These are phyloP conservation scores for Mortierella alpina DNA, from an alignment of 192 early-diverging fungal species.

Conservation along the genomic window DNA sequence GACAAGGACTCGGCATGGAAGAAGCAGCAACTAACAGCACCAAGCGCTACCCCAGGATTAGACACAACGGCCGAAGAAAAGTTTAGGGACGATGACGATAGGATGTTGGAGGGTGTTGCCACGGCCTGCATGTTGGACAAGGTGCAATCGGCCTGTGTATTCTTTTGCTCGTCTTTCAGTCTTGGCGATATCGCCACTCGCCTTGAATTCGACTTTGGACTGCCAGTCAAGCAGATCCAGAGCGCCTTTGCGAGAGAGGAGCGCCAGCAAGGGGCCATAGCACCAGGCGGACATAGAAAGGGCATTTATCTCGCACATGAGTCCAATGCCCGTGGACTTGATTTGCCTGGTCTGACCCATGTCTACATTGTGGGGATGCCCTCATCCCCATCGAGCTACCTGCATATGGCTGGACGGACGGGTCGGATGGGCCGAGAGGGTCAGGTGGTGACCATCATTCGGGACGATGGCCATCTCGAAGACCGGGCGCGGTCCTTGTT, in stretches of 20 bases:
- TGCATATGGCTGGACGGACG: conserved; percentile 90
- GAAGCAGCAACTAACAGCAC: conserved; percentile 8
- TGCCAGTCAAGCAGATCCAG: conserved; percentile 50
- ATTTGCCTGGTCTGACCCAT: conserved; percentile 80
- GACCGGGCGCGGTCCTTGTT: conserved; percentile 56
- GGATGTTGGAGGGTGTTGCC: conserved; percentile 61
- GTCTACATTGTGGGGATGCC: conserved; percentile 89
- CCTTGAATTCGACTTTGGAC: conserved; percentile 37
- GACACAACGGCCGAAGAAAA: conserved; percentile 14
- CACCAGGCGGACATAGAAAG: neutral
- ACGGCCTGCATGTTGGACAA: conserved; percentile 57
- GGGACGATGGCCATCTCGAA: conserved; percentile 57
- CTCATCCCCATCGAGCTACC: conserved; percentile 72
- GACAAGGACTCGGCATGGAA: conserved; percentile 43
- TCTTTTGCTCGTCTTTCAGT: conserved; percentile 57
- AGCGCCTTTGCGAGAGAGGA: conserved; percentile 21
- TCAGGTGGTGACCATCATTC: conserved; percentile 62
- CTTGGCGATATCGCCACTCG: conserved; percentile 36
- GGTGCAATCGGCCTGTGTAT: conserved; percentile 58
- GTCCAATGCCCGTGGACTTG: conserved; percentile 83
- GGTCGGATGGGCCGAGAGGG: conserved; percentile 79
- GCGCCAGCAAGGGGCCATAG: neutral
- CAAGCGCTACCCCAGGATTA: neutral
- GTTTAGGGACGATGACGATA: conserved; percentile 60
- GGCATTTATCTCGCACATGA: conserved; percentile 76